Evolutionary conservation across 371 early-diverging fungal genomes (phyloP).

Genomic region (Rhizopus sp.): DNA sequence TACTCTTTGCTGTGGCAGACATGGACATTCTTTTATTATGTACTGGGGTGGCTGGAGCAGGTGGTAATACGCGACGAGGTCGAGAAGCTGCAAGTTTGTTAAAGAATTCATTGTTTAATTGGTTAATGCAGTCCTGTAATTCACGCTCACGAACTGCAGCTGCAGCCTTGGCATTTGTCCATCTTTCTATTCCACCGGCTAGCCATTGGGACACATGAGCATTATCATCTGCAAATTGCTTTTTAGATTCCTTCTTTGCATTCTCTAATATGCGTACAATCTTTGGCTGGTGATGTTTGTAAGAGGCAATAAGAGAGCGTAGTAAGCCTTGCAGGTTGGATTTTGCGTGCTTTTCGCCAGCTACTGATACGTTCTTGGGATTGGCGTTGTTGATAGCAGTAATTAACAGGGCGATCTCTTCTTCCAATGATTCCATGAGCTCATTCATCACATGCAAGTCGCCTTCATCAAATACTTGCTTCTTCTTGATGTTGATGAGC

Average conservation of each 20-base stretch:
- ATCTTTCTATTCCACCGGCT: conserved; percentile 40
- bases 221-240: conserved; percentile 27
- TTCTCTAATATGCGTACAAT: conserved; percentile 39
- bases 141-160: conserved; percentile 37
- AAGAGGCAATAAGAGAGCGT: conserved; percentile 45
- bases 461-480: conserved; percentile 31
- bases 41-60: conserved; percentile 4
- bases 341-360: conserved; percentile 43
- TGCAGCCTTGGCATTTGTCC: conserved; percentile 38
- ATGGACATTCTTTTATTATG: background rate
- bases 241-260: conserved; percentile 31
- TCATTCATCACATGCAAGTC: conserved; percentile 33
- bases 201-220: conserved; percentile 45
- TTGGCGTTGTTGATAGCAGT: conserved; percentile 44
- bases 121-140: conserved; percentile 36
- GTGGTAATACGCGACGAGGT: conserved; percentile 6
- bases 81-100: conserved; percentile 49
- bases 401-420: conserved; percentile 30
- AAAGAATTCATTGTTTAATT: conserved; percentile 47
- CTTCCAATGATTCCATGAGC: conserved; percentile 38
- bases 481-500: conserved; percentile 31
- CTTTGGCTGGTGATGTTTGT: conserved; percentile 44
- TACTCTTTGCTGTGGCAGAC: background rate
- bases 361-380: conserved; percentile 36
- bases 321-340: conserved; percentile 53